A percentile compares a stretch with the other conserved stretches of the same genome.
Evolutionary conservation across 1,139 yeast genomes (phyloP).

Genomic region (Taphrina pruni): DNA sequence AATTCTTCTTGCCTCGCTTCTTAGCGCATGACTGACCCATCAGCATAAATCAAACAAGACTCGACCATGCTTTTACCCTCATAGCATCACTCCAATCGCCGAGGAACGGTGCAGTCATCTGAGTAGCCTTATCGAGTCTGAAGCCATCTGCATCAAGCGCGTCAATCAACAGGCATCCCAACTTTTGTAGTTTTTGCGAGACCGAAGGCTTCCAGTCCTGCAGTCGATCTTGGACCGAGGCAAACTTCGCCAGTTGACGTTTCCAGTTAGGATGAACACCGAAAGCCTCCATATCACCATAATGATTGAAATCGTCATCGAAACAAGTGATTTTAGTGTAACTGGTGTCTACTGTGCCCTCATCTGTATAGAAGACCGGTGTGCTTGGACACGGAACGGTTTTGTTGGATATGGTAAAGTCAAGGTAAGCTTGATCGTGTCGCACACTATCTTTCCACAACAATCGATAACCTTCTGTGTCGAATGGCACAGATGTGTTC

Average conservation of each 20-base stretch:
- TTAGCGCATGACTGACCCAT: slow-evolving; percentile 33
- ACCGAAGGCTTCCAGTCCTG: slow-evolving; percentile 42
- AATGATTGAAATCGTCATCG: slow-evolving; percentile 40
- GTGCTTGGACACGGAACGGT: slow-evolving; percentile 9
- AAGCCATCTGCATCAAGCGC: slow-evolving; percentile 41
- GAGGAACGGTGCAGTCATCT: slow-evolving; percentile 42
- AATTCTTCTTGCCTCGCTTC: slow-evolving; percentile 35
- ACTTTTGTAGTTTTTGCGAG: slow-evolving; percentile 28
- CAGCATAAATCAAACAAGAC: not conserved
- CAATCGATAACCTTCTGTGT: slow-evolving; percentile 28
- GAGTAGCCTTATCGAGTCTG: slow-evolving; percentile 42
- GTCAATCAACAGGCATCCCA: slow-evolving; percentile 35
- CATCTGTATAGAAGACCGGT: slow-evolving; percentile 38
- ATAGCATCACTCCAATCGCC: slow-evolving; percentile 40
- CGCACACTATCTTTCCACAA: slow-evolving; percentile 25
- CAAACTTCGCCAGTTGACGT: slow-evolving; percentile 42
- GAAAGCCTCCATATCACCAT: slow-evolving; percentile 42
- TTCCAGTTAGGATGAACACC: slow-evolving; percentile 42
- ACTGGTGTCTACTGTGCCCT: slow-evolving; percentile 29
- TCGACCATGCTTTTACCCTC: slow-evolving; percentile 1
- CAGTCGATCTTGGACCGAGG: slow-evolving; percentile 43
- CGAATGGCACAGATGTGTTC: slow-evolving; percentile 35
- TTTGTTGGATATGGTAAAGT: slow-evolving; percentile 35
- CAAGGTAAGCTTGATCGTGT: slow-evolving; percentile 25
- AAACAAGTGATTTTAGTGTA: slow-evolving; percentile 23